These are phyloP conservation scores for Hyaloscypha variabilis DNA, from an alignment of 495 filamentous ascomycete species.

Conservation along the genomic window DNA sequence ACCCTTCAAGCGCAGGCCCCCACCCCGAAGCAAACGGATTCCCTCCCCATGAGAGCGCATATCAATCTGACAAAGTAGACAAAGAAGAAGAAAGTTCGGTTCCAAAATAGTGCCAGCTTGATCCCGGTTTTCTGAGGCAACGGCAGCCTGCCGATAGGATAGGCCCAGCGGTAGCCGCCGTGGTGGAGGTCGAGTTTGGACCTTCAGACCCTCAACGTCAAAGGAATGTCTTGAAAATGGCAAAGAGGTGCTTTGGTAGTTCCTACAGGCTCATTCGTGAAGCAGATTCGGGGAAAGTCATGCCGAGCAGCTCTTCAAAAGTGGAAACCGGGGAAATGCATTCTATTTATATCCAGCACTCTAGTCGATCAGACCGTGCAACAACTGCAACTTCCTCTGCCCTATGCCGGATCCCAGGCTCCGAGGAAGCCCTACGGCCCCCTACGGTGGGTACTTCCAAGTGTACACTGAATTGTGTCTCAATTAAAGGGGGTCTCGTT, in stretches of 20 bases:
- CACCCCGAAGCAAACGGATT: neutral
- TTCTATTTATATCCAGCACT: neutral
- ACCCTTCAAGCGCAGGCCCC: neutral
- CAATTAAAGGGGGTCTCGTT: neutral
- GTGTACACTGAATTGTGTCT: neutral
- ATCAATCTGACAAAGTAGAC: slow-evolving; percentile 8
- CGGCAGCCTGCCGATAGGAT: slow-evolving; percentile 23
- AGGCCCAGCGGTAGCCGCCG: slow-evolving; percentile 20
- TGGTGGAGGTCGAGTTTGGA: slow-evolving; percentile 23
- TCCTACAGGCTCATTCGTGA: neutral
- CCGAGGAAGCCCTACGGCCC: neutral
- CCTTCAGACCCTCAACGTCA: slow-evolving; percentile 14
- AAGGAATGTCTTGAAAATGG: neutral
- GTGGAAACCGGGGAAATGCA: neutral
- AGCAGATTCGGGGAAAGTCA: slow-evolving; percentile 8
- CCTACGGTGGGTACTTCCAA: too few species aligned
- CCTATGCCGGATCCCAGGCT: neutral
- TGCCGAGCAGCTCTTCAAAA: neutral
- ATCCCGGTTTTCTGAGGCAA: slow-evolving; percentile 14
- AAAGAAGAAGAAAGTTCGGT: neutral
- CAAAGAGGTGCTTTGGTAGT: neutral
- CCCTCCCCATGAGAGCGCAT: slow-evolving; percentile 6
- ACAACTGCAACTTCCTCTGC: neutral
- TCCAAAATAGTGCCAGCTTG: slow-evolving; percentile 10
- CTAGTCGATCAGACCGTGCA: neutral